A percentile compares a stretch with the other conserved stretches of the same genome.
phyloP scores from a whole-genome alignment of 306 rosid species.

The Lathyrus aphaca region DNA sequence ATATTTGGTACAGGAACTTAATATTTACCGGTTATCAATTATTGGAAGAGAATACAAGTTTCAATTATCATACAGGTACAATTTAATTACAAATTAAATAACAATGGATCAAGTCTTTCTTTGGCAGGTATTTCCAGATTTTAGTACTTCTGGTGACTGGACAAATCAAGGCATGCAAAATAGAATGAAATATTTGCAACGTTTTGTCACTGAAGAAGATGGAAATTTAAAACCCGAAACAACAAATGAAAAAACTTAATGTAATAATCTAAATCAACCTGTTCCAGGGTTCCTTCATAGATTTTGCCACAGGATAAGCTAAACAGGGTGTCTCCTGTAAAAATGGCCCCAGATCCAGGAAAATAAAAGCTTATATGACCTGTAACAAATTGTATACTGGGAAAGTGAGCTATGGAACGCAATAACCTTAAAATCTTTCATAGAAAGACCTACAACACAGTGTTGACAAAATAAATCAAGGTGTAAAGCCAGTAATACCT shows the following conservation, averaged over 20 bases:
- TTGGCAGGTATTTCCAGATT: constrained; percentile 24
- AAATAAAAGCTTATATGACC: constrained; percentile 94
- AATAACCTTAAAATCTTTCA: constrained; percentile 6
- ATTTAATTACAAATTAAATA: constrained; percentile 8
- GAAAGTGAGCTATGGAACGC: constrained; percentile 9
- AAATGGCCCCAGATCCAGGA: constrained; percentile 86
- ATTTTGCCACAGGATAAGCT: constrained; percentile 98
- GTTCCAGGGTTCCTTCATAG: constrained; percentile 89
- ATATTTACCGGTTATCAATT: constrained; percentile 7
- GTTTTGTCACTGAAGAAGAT: constrained; percentile 23
- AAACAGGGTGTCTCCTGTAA: constrained; percentile 92
- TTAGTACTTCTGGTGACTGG: constrained; percentile 8
- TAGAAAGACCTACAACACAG: constrained; percentile 20
- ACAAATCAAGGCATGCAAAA: constrained; percentile 26
- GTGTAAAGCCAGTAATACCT: constrained; percentile 18
- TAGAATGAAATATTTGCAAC: not conserved
- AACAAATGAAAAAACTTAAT: constrained; percentile 25
- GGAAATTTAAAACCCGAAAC: constrained; percentile 26
- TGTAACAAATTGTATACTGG: constrained; percentile 40
- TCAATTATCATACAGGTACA: constrained; percentile 23
- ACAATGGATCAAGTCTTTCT: constrained; percentile 22
- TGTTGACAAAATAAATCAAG: constrained; percentile 26
- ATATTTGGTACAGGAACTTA: constrained; percentile 12
- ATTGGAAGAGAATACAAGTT: not conserved
- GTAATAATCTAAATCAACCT: constrained; percentile 61